Percentiles rank a stretch among this genome's conserved stretches.
Evolutionary conservation across 495 filamentous ascomycete genomes (phyloP).

Genomic region (Neurospora sp.): DNA sequence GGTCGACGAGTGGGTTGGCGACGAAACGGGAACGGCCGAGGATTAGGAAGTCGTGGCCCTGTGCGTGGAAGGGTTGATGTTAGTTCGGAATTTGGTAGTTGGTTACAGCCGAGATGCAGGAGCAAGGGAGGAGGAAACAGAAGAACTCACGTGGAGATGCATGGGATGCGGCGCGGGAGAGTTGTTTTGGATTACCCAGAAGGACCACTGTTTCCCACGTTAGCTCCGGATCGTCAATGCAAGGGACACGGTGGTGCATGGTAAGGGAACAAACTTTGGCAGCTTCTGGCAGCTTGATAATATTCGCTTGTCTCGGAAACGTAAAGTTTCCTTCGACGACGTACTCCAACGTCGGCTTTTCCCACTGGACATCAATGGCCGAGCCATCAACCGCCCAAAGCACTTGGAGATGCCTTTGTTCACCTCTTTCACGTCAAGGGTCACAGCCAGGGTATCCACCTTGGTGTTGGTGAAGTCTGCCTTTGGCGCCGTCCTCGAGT

Average conservation of each 20-base stretch:
- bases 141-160: constrained; percentile 35
- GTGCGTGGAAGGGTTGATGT: neutral
- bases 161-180: constrained; percentile 29
- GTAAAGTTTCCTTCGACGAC: constrained; percentile 24
- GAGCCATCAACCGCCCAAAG: constrained; percentile 17
- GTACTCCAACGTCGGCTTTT: constrained; percentile 26
- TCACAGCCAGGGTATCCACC: neutral
- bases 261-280: constrained; percentile 31
- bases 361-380: constrained; percentile 19
- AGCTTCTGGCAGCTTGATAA: constrained; percentile 25
- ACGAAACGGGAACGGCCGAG: constrained; percentile 28
- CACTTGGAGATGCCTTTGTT: neutral
- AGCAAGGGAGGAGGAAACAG: neutral
- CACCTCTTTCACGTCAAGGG: neutral
- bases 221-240: constrained; percentile 4
- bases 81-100: neutral
- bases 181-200: constrained; percentile 29
- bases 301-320: constrained; percentile 23
- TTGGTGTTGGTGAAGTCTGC: neutral
- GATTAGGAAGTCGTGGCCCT: constrained; percentile 46
- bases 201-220: constrained; percentile 24
- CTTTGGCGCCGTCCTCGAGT: neutral
- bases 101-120: neutral
- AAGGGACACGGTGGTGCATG: neutral
- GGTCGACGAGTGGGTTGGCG: neutral